Percentiles rank a stretch among this genome's conserved stretches.
Conservation (phyloP, 1,139 yeast genomes). For the Hyphopichia fennica region DNA sequence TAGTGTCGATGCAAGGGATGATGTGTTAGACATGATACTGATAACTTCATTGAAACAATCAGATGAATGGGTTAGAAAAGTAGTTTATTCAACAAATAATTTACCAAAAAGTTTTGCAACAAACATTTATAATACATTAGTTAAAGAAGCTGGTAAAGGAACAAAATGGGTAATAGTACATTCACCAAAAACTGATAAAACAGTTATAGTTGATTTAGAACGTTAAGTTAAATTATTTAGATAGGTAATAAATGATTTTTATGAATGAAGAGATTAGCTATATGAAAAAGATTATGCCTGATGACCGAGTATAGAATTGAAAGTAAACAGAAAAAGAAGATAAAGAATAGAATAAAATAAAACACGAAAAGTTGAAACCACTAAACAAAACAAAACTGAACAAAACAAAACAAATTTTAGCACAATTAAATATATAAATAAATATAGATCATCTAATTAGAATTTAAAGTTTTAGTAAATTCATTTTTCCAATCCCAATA, state of each 20-base stretch:
- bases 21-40: slow-evolving; percentile 77
- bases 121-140: slow-evolving; percentile 66
- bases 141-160: slow-evolving; percentile 73
- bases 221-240: slow-evolving; percentile 28
- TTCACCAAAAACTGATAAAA: slow-evolving; percentile 71
- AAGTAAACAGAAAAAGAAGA: neutral
- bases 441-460: neutral
- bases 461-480: neutral
- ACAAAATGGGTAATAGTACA: slow-evolving; percentile 71
- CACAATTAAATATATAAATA: slow-evolving; percentile 3
- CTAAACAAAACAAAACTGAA: too few species aligned
- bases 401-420: neutral
- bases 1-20: slow-evolving; percentile 78
- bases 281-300: neutral
- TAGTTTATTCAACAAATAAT: slow-evolving; percentile 60
- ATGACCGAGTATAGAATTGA: neutral
- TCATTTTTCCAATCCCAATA: slow-evolving; percentile 65
- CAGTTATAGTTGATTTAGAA: slow-evolving; percentile 65
- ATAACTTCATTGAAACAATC: slow-evolving; percentile 72
- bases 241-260: neutral
- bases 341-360: too few species aligned
- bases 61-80: slow-evolving; percentile 88
- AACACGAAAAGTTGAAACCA: too few species aligned
- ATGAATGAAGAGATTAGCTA: neutral
- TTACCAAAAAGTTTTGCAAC: slow-evolving; percentile 74